Base-by-base conservation (phyloP, 352 stramenopile species). In the Globisporangium orthogonon region DNA sequence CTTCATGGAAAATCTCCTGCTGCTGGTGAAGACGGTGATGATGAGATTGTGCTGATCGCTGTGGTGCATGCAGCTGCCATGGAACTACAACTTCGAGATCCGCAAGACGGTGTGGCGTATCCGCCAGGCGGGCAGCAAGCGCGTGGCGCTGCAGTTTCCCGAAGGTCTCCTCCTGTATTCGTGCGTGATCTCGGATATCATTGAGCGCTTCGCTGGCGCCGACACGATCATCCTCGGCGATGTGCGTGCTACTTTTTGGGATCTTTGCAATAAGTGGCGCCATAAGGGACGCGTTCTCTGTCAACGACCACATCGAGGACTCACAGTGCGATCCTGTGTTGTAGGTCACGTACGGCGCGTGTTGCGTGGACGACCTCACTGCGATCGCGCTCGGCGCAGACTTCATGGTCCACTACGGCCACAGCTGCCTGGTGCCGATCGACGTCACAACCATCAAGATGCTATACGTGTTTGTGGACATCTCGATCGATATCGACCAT, bases 401-500 rank as follows among this genome's bases (percentile, higher is more conserved):
- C 68, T 94, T 99, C 28, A 89, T 99, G 70, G 89, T 99, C n/a
- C 98, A 99, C 70, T 99, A 99, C 65, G 98, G 98, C 41, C 97
- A 99, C 72, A 98, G 88, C 41, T 99, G 97, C 70, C 78, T 99
- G 17, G 97, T 99, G 28, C 97, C 97, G 0, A 95, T 99, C 50
- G 93, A 97, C 48, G 76, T 96, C 39, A 99, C 97, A 15, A 86
- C 82, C 28, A 96, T 98, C 61, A 97, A 96, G 67, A 95, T 97
- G 78, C 74, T 99, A 15, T 99, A 99, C 72, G 96, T 99, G 1
- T 99, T 99, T 71, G 97, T 99, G 45, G 97, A 99, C 72, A 99
- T 99, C 65, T 79, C 89, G 15, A 98, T 99, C 51, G 97, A 99
- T 72, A 89, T 98, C 3, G 75, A 94, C 0, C 97, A 99, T 59